Percentiles rank a stretch among this genome's conserved stretches.
phyloP scores from a whole-genome alignment of 2,329 filamentous ascomycete species.

The Chrysoporthe cubensis region DNA sequence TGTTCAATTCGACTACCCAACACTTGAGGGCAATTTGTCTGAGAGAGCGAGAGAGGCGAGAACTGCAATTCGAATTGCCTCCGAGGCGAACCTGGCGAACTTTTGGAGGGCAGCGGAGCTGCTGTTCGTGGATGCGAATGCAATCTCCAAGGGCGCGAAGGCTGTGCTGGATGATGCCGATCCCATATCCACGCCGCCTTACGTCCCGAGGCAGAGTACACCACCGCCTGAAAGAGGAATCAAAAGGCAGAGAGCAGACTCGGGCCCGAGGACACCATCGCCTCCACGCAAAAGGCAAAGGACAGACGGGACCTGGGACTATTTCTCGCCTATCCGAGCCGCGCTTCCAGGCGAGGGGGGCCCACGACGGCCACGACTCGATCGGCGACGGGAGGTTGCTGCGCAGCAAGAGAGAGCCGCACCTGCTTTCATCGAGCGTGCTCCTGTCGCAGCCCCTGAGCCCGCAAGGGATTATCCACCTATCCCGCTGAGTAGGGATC shows the following conservation, averaged over 20 bases:
- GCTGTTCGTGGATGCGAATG: not conserved
- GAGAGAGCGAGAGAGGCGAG: not conserved
- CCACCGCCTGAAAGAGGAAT: not conserved
- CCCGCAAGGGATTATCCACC: not conserved
- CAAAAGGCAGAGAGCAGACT: not conserved
- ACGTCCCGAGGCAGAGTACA: no score
- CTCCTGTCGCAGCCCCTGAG: not conserved
- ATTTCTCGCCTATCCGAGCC: not conserved
- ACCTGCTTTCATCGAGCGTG: no score
- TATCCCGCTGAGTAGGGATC: not conserved
- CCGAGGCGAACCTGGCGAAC: not conserved
- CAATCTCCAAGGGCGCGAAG: no score
- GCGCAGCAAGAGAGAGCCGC: no score
- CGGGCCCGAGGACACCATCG: not conserved
- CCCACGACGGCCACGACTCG: not conserved
- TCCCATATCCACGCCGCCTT: not conserved
- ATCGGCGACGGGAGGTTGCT: not conserved
- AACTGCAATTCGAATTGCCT: not conserved
- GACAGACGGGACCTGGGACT: not conserved
- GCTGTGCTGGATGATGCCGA: not conserved
- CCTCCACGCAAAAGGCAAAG: not conserved
- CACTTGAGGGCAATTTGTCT: not conserved
- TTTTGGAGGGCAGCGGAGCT: not conserved
- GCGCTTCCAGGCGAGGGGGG: not conserved
- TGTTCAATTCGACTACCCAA: not conserved